Base-by-base conservation (phyloP, 139 green algal genomes). In the Volvox africanus region DNA sequence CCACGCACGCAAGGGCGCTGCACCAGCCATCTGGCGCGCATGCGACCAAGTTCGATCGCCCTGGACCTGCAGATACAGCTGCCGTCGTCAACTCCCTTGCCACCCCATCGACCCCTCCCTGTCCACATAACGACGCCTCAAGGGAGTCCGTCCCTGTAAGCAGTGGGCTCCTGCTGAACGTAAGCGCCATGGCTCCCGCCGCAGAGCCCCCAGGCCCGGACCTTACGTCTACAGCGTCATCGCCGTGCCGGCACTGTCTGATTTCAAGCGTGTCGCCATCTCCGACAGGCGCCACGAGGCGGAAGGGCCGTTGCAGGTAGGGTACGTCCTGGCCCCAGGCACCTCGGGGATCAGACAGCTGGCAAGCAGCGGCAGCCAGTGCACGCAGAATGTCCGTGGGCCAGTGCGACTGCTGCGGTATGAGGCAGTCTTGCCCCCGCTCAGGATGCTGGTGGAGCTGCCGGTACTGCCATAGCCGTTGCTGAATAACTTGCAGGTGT, bases 271-370 rank as follows among this genome's bases (percentile, higher is more conserved):
- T 28, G 65, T 12, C 65, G 65, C 65, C 11, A 28, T 73, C 65
- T 24, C 65, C 65, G 65, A 3, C 65, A 24, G 65, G 5, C 65
- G 21, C 65, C 65, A 24, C 65, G 65, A 73, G 65, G 21, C 65
- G 2, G 71, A 79, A 87, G 44, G 61, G 82, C 61, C 18, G 82
- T 5, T 65, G 65, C 18, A 88, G 33, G 82, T 80, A 88, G 65
- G 82, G 82, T 36, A 67, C 82, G 20, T 88, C 62, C 1, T 36
- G 30, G 17, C 65, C 62, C 82, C 82, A 88, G 21, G 20, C 65
- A 21, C 1, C 3, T 3, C 65, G 22, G 13, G 82, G 33, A 36
- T 88, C 82, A 26, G 82, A 62, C 65, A 88, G 65, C 22, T 80
- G 65, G 3, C 33, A 6, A 5, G 83, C 24, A 2, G 65, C 83